Evolutionary conservation across 768 basidiomycete genomes (phyloP).

Genomic region (Solioccasus polychromus): DNA sequence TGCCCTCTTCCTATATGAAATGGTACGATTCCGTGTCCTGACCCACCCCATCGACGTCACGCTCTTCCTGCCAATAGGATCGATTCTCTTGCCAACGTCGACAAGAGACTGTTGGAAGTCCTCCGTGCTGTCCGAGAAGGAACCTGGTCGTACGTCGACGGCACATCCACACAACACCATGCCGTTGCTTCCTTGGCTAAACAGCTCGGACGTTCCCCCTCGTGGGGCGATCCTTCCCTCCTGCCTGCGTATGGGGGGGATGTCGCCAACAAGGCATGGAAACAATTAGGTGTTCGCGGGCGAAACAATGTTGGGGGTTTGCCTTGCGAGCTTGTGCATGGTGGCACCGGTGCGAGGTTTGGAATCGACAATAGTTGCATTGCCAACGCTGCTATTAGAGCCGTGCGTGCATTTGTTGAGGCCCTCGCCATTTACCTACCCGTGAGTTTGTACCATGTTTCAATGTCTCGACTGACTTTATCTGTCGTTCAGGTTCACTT

Average conservation of each 20-base stretch:
- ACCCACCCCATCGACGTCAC: background rate
- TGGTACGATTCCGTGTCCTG: conserved; percentile 38
- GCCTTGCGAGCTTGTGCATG: conserved; percentile 76
- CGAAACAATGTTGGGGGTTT: conserved; percentile 62
- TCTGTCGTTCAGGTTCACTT: conserved; percentile 57
- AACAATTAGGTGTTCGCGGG: conserved; percentile 48
- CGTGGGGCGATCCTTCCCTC: conserved; percentile 60
- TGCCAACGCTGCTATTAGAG: conserved; percentile 54
- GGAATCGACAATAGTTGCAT: conserved; percentile 56
- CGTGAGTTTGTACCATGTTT: conserved; percentile 40
- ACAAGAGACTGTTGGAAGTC: conserved; percentile 52
- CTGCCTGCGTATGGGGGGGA: conserved; percentile 65
- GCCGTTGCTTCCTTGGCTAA: conserved; percentile 46
- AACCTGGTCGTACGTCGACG: conserved; percentile 57
- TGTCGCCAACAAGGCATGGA: conserved; percentile 53
- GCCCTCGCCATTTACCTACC: conserved; percentile 69
- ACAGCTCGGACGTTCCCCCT: conserved; percentile 55
- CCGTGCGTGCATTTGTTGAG: conserved; percentile 55
- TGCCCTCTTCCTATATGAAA: conserved; percentile 51
- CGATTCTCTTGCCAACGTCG: conserved; percentile 62
- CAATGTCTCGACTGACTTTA: background rate
- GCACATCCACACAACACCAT: conserved; percentile 37
- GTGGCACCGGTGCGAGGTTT: conserved; percentile 43
- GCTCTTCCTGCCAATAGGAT: conserved; percentile 43
- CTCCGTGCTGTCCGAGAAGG: conserved; percentile 53